Evolutionary conservation across 2,329 filamentous ascomycete genomes (phyloP), one percentile per base, ranked within the genome.

Genomic region (Colletotrichum simmondsii): DNA sequence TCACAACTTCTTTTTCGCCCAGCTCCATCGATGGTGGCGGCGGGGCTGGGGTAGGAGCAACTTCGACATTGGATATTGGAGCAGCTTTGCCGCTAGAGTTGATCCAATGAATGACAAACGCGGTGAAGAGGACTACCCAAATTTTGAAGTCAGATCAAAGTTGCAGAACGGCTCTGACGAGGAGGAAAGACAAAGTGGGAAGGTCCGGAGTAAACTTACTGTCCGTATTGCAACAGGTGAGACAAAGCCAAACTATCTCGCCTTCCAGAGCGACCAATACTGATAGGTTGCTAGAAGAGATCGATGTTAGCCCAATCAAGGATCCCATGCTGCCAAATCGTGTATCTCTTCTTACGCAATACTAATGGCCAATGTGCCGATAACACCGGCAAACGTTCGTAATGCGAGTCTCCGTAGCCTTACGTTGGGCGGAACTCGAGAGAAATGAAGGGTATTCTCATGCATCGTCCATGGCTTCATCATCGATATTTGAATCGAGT

Each of bases 181-280:
- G 35, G 12, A 16, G 35, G 35, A 16, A 42, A 42, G 35, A 42
- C 35, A 2, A 24, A 12, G n/a, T 2, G 42, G 42, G 16, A n/a
- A 46, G 2, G 2, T 37, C 24, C 3, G 3, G 28, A 2, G 11
- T 63, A 14, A 19, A 68, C 66, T 42, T 65, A 65, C 67, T 30
- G 22, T 70, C 67, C 5, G 42, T 58, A 37, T 70, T 70, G 30
- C 67, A 70, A n/a, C 67, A 70, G 2, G 67, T 63, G 7, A 65
- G 30, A n/a, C 67, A 65, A 3, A 70, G 53, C 60, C 60, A 70
- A 12, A 42, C 53, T 11, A 65, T 30, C 10, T 65, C 67, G 3
- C 67, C 67, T 8, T 37, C 35, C 11, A 70, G 54, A 19, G 61
- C 60, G 6, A 53, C 24, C 28, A 70, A 22, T 3, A 59, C 28